phyloP scores from a whole-genome alignment of 2,329 filamentous ascomycete species.

The Neonectria faginata region DNA sequence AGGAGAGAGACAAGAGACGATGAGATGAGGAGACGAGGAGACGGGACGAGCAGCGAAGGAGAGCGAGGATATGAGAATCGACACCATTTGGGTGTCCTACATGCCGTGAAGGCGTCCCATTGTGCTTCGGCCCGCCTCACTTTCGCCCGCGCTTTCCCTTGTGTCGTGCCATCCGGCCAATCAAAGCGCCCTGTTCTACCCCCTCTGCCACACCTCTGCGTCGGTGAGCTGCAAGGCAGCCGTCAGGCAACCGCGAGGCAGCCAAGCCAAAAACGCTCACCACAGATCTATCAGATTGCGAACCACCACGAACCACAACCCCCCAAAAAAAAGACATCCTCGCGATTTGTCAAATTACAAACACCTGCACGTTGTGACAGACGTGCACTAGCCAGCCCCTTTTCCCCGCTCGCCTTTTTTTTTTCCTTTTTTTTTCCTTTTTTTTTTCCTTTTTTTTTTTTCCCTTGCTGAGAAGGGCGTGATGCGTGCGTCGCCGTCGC shows the following conservation, averaged over 20 bases:
- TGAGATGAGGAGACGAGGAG: background rate
- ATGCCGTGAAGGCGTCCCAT: conserved; percentile 8
- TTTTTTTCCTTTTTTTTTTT: no score
- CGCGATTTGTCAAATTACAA: background rate
- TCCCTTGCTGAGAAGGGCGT: background rate
- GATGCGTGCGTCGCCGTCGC: background rate
- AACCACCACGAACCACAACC: conserved; percentile 18
- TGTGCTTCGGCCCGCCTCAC: conserved; percentile 25
- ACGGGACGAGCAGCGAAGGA: background rate
- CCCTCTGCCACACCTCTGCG: background rate
- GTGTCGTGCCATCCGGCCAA: conserved; percentile 13
- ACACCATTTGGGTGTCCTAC: conserved; percentile 3
- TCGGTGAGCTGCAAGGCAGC: conserved; percentile 21
- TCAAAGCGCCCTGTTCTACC: conserved; percentile 15
- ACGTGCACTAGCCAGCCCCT: background rate
- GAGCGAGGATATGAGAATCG: background rate
- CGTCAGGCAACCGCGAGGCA: conserved; percentile 31
- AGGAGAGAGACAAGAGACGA: background rate
- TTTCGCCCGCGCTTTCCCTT: conserved; percentile 15
- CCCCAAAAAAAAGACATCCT: no score
- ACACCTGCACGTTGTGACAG: background rate
- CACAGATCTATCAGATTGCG: conserved; percentile 12
- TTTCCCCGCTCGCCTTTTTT: background rate
- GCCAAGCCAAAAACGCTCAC: conserved; percentile 24
- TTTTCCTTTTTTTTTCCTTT: no score